Base-by-base conservation (phyloP, 345 rosid species). In the Eucalyptus marginata region DNA sequence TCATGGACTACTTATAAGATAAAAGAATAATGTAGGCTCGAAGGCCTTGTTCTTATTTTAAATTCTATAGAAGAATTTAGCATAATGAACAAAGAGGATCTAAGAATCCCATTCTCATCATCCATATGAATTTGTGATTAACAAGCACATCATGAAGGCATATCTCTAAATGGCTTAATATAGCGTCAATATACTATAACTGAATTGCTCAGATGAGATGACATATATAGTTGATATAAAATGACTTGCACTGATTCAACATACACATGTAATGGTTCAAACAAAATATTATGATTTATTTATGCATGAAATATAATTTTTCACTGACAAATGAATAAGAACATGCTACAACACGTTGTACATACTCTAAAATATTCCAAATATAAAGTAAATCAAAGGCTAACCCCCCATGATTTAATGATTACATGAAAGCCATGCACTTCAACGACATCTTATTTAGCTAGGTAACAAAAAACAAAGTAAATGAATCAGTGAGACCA, bases 121-220 rank as follows among this genome's bases (percentile, higher is more conserved):
- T 16, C 40, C 12, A 68, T 68, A 68, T 68, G 43, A 31, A 31
- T 31, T 16, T 68, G 54, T 51, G 54, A 51, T 51, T 51, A 51
- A 16, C 54, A 51, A 51, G 54, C 54, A 51, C 3, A 50, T 51
- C 20, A 51, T 51, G 20, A 51, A 51, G 20, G 54, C 54, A 51
- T 51, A 51, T 51, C 20, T 51, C 24, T 33, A 33, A 2, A 68
- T 33, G 80, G 44, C 80, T 68, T 33, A 31, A 68, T 89, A 92
- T 51, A 62, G 31, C 50, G 86, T 93, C 90, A 91, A 33, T 87
- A 88, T 90, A 88, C 62, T 31, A 36, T 66, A 36, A 49, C 16
- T 7, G 43, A 62, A 86, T 52, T 47, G 33, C 52, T 13, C 5
- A 31, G 1, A 86, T 68, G 44, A 68, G 44, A 68, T 66, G 43